Evolutionary conservation across 257 asterid genomes (phyloP).

Genomic region (Coffea eugenioides): DNA sequence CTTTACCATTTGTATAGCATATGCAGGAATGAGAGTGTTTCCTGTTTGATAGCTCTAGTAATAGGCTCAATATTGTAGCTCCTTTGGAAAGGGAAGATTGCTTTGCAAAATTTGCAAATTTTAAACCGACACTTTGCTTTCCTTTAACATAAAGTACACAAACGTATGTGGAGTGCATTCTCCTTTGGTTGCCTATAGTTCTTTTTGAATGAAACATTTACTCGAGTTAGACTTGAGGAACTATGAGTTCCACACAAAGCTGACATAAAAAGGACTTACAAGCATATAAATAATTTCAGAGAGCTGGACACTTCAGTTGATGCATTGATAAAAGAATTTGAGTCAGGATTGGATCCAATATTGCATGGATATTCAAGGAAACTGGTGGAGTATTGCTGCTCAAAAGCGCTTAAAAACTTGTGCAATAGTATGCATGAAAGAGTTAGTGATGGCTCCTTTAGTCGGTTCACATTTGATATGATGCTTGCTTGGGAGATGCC

Average conservation of each 20-base stretch:
- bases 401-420: constrained; percentile 48
- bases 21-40: neutral
- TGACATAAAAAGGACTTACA: neutral
- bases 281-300: constrained; percentile 34
- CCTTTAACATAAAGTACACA: neutral
- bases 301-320: constrained; percentile 46
- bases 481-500: constrained; percentile 95
- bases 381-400: constrained; percentile 64
- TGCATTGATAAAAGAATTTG: constrained; percentile 52
- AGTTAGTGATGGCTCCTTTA: constrained; percentile 56
- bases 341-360: constrained; percentile 48
- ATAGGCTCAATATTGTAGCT: no score
- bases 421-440: constrained; percentile 50
- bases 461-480: constrained; percentile 85
- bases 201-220: neutral
- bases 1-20: no score
- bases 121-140: neutral
- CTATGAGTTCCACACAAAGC: neutral
- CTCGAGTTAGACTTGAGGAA: neutral
- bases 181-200: neutral
- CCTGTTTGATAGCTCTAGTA: neutral
- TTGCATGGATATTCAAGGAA: constrained; percentile 56
- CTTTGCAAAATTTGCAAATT: neutral
- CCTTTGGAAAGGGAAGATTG: neutral
- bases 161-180: neutral